Base-by-base conservation (phyloP, 192 early-diverging fungal species). In the Coemansia sp. region DNA sequence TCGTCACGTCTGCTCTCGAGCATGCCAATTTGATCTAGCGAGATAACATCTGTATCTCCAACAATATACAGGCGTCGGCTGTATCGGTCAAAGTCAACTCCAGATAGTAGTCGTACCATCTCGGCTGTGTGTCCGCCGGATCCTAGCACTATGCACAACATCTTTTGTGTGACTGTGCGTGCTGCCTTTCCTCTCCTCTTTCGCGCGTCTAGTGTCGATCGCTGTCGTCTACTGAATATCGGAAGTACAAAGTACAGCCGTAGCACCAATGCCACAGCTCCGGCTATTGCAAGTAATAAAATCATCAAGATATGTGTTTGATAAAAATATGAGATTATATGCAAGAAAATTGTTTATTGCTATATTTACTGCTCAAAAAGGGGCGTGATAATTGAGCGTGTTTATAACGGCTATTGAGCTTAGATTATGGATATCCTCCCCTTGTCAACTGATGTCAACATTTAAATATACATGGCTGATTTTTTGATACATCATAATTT, bases 121-220 rank as follows among this genome's bases (percentile, higher is more conserved):
- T 98, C 97, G 6, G 89, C 82, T 0, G 97, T 96, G 73, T 98
- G 97, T 11, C 97, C 97, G 40, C 97, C 77, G 1, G 81, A 84
- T 0, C 81, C 81, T 19, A 84, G 59, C 33, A 84, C 74, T 14
- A 84, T 60, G 40, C 81, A 84, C 2, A 84, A 66, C 40, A 65
- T 63, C 59, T 64, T 82, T 19, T 70, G 32, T 26, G 44, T 30
- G 44, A 38, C 47, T 9, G 38, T 52, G 0, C 63, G 44, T 3
- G 53, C 55, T 1, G 73, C 61, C 37, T 77, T 78, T 61, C 76
- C 75, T 46, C 75, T 78, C 63, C 63, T 47, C 28, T 62, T 62
- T 23, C 39, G 52, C 37, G 39, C 43, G 65, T 13, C 52, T 66
- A 14, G 46, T 6, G 33, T 37, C 53, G 68, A 55, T 53, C 26